phyloP scores from a whole-genome alignment of 2,329 filamentous ascomycete species.

The Zasmidium citrigriseum region DNA sequence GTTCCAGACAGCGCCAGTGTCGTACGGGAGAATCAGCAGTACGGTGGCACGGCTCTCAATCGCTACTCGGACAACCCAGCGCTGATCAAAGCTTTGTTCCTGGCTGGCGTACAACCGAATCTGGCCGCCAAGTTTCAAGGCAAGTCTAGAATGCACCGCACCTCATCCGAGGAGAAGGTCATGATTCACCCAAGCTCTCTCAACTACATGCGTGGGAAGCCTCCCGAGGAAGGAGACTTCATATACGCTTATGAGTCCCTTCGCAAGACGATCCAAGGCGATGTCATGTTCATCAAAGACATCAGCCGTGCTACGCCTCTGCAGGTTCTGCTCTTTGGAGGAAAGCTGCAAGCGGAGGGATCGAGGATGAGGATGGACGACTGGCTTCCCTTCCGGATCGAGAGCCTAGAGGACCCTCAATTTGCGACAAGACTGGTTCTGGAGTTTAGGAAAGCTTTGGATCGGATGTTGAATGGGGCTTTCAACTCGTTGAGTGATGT shows the following conservation, averaged over 20 bases:
- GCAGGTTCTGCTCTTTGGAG: constrained; percentile 34
- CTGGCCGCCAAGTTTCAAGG: constrained; percentile 37
- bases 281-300: constrained; percentile 30
- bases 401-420: constrained; percentile 13
- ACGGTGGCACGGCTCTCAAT: constrained; percentile 40
- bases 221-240: constrained; percentile 9
- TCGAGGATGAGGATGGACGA: constrained; percentile 36
- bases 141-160: constrained; percentile 25
- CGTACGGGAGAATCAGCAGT: constrained; percentile 4
- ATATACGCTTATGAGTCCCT: constrained; percentile 22
- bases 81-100: constrained; percentile 50
- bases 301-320: constrained; percentile 30
- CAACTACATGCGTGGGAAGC: constrained; percentile 18
- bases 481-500: constrained; percentile 26
- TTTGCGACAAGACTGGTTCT: constrained; percentile 33
- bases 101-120: constrained; percentile 50
- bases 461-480: constrained; percentile 31
- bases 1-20: constrained; percentile 26
- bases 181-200: constrained; percentile 33
- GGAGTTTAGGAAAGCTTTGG: constrained; percentile 39
- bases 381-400: constrained; percentile 38
- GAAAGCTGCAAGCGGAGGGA: constrained; percentile 24
- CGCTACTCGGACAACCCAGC: constrained; percentile 44
- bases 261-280: constrained; percentile 14
- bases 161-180: constrained; percentile 27